These are phyloP conservation scores for Amanita pseudoporphyria DNA, from an alignment of 768 basidiomycete species.

Conservation along the genomic window DNA sequence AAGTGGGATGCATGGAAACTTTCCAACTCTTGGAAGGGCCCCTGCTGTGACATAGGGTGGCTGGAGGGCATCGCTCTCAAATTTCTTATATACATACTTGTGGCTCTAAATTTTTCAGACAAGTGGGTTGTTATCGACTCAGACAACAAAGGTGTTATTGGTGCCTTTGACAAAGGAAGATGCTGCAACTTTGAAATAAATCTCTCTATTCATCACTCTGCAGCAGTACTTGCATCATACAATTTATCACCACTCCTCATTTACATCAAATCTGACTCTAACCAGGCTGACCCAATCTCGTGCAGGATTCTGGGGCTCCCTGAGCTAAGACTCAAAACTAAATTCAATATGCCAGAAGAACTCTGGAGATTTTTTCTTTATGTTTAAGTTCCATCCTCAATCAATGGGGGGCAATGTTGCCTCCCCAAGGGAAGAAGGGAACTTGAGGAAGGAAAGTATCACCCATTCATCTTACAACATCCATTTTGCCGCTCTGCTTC, in stretches of 20 bases:
- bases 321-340: background rate
- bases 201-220: constrained; percentile 15
- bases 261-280: constrained; percentile 18
- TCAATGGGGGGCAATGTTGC: constrained; percentile 9
- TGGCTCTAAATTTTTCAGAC: too few species aligned
- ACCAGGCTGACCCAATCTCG: constrained; percentile 23
- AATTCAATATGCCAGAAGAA: constrained; percentile 11
- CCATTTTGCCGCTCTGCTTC: background rate
- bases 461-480: background rate
- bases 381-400: constrained; percentile 4
- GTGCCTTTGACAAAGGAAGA: constrained; percentile 21
- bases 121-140: constrained; percentile 8
- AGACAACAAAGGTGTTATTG: constrained; percentile 27
- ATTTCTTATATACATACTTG: too few species aligned
- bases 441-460: background rate
- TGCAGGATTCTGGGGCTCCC: constrained; percentile 13
- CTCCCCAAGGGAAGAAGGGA: background rate
- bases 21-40: constrained; percentile 9
- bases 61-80: constrained; percentile 16
- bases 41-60: constrained; percentile 18
- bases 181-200: constrained; percentile 22
- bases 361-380: constrained; percentile 9
- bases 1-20: constrained; percentile 22
- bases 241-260: constrained; percentile 11
- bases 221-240: constrained; percentile 4